These are phyloP conservation scores for Platanthera zijinensis DNA, from an alignment of 106 monocot genomes.

Conservation along the genomic window DNA sequence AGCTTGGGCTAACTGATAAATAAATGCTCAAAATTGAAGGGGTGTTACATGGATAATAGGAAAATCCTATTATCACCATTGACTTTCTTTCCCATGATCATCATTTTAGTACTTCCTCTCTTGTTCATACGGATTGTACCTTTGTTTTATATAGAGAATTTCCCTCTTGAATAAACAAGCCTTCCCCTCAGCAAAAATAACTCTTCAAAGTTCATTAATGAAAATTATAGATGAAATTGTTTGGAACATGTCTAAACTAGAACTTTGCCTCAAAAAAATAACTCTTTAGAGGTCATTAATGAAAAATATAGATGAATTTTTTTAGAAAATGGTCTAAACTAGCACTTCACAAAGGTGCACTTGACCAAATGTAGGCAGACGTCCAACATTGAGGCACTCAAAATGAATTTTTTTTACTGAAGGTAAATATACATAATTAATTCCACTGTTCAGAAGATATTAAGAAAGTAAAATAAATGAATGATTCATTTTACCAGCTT, in stretches of 20 bases:
- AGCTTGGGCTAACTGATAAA: no score
- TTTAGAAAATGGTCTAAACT: not conserved
- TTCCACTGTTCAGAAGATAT: not conserved
- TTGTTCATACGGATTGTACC: no score
- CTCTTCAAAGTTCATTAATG: not conserved
- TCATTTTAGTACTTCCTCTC: no score
- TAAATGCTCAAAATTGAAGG: no score
- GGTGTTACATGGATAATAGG: no score
- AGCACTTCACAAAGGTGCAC: not conserved
- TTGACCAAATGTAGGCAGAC: not conserved
- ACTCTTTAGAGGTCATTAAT: not conserved
- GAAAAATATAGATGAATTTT: not conserved
- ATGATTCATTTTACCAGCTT: slow-evolving; percentile 36
- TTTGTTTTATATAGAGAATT: no score
- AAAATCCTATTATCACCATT: no score
- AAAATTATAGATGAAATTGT: not conserved
- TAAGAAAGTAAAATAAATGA: not conserved
- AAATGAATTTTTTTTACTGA: not conserved
- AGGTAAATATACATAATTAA: not conserved
- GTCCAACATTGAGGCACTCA: not conserved
- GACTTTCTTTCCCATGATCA: no score
- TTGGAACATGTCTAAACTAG: not conserved
- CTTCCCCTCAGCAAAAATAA: no score
- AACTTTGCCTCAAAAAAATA: not conserved
- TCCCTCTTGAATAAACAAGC: no score